phyloP scores from a whole-genome alignment of 306 rosid species.

The Hippophae gyantsensis region DNA sequence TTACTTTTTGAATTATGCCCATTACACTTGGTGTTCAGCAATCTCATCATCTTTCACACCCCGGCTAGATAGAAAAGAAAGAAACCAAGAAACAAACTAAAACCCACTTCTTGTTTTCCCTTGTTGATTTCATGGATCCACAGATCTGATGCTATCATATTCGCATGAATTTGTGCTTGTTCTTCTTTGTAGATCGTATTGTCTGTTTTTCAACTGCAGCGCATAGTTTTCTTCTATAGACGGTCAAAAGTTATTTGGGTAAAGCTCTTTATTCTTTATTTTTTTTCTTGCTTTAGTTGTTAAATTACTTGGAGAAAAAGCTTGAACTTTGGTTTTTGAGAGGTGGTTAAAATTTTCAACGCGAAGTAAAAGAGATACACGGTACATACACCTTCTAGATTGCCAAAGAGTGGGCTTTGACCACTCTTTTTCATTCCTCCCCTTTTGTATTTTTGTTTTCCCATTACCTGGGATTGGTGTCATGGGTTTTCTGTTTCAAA shows the following conservation, averaged over 20 bases:
- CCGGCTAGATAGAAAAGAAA: background rate
- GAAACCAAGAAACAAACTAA: background rate
- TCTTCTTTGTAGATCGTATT: slow-evolving; percentile 32
- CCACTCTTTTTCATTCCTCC: slow-evolving; percentile 19
- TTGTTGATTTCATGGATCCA: slow-evolving; percentile 45
- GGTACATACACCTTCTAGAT: slow-evolving; percentile 26
- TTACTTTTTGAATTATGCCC: slow-evolving; percentile 15
- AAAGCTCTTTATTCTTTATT: slow-evolving; percentile 22
- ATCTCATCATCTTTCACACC: slow-evolving; percentile 20
- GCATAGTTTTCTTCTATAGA: slow-evolving; percentile 18
- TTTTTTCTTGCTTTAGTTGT: slow-evolving; percentile 5
- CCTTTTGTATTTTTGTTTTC: slow-evolving; percentile 10
- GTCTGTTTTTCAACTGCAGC: slow-evolving; percentile 20
- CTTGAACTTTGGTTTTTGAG: slow-evolving; percentile 20
- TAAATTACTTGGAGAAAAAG: slow-evolving; percentile 3
- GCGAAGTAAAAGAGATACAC: slow-evolving; percentile 18
- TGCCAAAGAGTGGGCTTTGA: slow-evolving; percentile 39
- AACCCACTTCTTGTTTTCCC: slow-evolving; percentile 18
- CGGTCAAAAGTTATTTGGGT: slow-evolving; percentile 30
- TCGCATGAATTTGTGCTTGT: slow-evolving; percentile 14
- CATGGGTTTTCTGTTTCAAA: slow-evolving; percentile 27
- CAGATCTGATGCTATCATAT: slow-evolving; percentile 48
- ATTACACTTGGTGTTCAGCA: slow-evolving; percentile 22
- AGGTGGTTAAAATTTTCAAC: slow-evolving; percentile 27
- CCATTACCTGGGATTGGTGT: slow-evolving; percentile 20